Percentiles rank a stretch among this genome's conserved stretches.
These are phyloP conservation scores for Lasiosphaeris hirsuta DNA, from an alignment of 495 filamentous ascomycete species.

Conservation along the genomic window DNA sequence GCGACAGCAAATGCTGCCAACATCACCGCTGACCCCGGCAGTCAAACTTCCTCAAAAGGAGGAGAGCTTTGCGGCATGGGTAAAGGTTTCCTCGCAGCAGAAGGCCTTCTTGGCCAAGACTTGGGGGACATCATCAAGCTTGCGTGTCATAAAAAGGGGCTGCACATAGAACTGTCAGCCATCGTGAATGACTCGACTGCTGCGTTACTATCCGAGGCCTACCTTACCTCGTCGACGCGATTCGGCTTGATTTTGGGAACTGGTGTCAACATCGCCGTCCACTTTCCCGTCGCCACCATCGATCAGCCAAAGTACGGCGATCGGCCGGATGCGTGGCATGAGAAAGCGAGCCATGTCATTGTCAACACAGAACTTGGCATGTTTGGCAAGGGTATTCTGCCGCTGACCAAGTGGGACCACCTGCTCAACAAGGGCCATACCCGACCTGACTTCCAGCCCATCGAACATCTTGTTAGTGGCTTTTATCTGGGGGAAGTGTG, in stretches of 20 bases:
- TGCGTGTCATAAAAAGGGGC: conserved; percentile 40
- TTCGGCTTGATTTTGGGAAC: conserved; percentile 57
- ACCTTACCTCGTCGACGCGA: conserved; percentile 61
- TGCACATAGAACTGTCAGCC: conserved; percentile 64
- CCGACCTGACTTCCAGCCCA: conserved; percentile 76
- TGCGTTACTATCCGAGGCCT: conserved; percentile 74
- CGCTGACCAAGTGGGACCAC: conserved; percentile 71
- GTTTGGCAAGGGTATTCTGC: conserved; percentile 66
- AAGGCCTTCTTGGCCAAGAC: conserved; percentile 49
- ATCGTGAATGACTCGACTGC: conserved; percentile 85
- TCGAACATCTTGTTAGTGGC: conserved; percentile 79
- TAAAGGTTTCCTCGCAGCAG: conserved; percentile 66
- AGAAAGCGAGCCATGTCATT: conserved; percentile 54
- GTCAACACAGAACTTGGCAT: conserved; percentile 88
- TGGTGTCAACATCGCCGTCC: conserved; percentile 52
- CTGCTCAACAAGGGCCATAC: conserved; percentile 60
- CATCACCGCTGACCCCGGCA: conserved; percentile 32
- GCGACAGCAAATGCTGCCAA: neutral
- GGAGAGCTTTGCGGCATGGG: conserved; percentile 81
- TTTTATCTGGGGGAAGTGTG: conserved; percentile 82
- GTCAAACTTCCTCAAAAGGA: conserved; percentile 72
- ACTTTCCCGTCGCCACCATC: conserved; percentile 53
- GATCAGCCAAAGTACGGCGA: conserved; percentile 46
- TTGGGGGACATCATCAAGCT: conserved; percentile 50
- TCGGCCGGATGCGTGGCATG: conserved; percentile 54